Conservation (phyloP, 371 early-diverging fungal genomes). For the Syncephalastrum contaminatum region DNA sequence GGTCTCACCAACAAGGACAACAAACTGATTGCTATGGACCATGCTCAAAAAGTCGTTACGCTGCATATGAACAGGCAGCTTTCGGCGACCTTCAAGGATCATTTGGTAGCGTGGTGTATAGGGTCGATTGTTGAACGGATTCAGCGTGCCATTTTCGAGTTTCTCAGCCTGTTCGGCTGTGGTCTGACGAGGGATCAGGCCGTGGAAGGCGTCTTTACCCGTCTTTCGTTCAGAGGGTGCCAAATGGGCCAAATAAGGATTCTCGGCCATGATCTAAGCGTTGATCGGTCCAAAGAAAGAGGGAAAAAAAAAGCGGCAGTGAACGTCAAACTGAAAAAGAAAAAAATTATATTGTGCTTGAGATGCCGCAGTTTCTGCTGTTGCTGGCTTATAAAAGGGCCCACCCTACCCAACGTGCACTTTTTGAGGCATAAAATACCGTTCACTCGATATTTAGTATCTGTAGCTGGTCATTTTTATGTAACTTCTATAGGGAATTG, state of each 20-base stretch:
- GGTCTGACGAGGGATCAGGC: conserved; percentile 61
- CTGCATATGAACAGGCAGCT: conserved; percentile 89
- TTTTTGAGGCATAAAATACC: no score
- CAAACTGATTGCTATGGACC: conserved; percentile 82
- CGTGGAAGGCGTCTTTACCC: conserved; percentile 35
- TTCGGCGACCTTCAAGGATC: conserved; percentile 78
- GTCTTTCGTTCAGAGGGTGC: conserved; percentile 36
- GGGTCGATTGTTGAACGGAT: conserved; percentile 80
- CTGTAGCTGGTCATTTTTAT: no score
- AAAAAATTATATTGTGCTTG: no score
- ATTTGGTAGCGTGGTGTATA: conserved; percentile 80
- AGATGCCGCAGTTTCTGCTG: no score
- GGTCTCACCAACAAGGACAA: conserved; percentile 89
- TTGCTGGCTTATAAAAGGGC: no score
- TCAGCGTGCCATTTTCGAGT: conserved; percentile 73
- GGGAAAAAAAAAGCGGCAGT: no score
- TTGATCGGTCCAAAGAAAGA: no score
- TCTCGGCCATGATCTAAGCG: conserved; percentile 39
- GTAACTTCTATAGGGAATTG: no score
- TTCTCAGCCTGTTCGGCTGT: conserved; percentile 71
- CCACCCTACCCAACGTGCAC: no score
- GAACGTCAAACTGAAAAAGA: no score
- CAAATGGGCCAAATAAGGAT: conserved; percentile 66
- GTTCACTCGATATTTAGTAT: no score
- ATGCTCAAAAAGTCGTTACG: conserved; percentile 83